These are phyloP conservation scores for Penicillium sp. DNA, from an alignment of 2,329 filamentous ascomycete genomes.

Conservation along the genomic window DNA sequence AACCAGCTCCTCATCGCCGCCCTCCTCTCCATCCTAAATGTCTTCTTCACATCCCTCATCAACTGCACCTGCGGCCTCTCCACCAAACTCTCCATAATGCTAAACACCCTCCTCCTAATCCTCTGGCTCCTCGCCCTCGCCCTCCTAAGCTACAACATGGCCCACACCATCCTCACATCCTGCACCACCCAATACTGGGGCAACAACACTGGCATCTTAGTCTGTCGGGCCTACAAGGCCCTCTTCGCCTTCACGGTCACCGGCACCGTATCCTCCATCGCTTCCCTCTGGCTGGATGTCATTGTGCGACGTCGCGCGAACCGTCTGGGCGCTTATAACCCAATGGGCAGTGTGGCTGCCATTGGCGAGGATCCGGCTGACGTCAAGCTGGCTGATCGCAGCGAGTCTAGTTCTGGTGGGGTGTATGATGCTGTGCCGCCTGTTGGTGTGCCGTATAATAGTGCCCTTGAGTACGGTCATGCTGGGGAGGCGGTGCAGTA, in stretches of 20 bases:
- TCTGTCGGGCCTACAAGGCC: conserved; percentile 56
- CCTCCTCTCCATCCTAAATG: conserved; percentile 49
- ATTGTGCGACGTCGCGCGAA: conserved; percentile 44
- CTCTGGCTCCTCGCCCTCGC: conserved; percentile 51
- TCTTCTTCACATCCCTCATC: conserved; percentile 46
- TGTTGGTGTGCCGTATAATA: conserved; percentile 1
- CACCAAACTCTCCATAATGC: conserved; percentile 47
- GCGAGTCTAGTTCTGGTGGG: conserved; percentile 11
- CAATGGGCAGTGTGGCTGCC: conserved; percentile 35
- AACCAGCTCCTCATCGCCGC: conserved; percentile 49
- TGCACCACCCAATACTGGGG: conserved; percentile 51
- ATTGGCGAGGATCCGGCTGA: conserved; percentile 31
- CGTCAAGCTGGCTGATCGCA: conserved; percentile 32
- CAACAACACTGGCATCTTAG: conserved; percentile 50
- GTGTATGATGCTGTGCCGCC: conserved; percentile 9
- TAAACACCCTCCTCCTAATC: conserved; percentile 47
- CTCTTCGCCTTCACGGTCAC: conserved; percentile 54
- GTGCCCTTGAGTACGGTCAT: conserved; percentile 20
- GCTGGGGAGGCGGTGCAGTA: conserved; percentile 26
- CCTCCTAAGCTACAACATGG: conserved; percentile 52
- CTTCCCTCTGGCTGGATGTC: conserved; percentile 49
- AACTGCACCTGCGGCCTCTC: conserved; percentile 51
- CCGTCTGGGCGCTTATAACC: conserved; percentile 46
- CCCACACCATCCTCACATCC: conserved; percentile 48
- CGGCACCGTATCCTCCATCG: conserved; percentile 45